Base-by-base conservation (phyloP, 805 yeast genomes). In the Phaffomyces antillensis region DNA sequence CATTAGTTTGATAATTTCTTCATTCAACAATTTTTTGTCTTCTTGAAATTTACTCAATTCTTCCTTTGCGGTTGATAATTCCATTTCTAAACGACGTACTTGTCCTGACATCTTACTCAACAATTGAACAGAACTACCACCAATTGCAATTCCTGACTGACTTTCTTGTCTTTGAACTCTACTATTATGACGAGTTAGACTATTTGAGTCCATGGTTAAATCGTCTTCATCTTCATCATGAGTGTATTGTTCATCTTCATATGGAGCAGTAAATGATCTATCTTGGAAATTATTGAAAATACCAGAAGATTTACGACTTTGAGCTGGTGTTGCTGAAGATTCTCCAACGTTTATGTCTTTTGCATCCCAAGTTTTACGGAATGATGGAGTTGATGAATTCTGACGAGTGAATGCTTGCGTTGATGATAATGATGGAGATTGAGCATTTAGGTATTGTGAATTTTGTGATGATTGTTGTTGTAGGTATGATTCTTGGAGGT, bases 21-120 rank as follows among this genome's bases (percentile, higher is more conserved):
- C 75, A 47, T 86, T 82, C 0, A 86, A 80, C 2, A 71, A 73
- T 37, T 78, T 82, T 52, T 86, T 85, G 46, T 84, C 87, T 5
- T 54, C 58, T 3, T 64, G 60, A 18, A 85, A 61, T 45, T 70
- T 70, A 25, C 66, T 69, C 39, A 83, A 72, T 42, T 85, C 89
- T 38, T 83, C 89, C 50, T 71, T 75, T 42, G 81, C 64, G 0
- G 85, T 73, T 37, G 77, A 63, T 15, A 89, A 62, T 58, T 93
- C 97, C 25, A 84, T 75, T 60, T 91, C 96, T 36, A 91, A 67
- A 45, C 90, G 73, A 47, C 96, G 74, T 17, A 91, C 79, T 41
- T 81, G 86, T 0, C 86, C 67, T 39, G 90, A 80, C 71, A 93
- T 72, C 55, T 83, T 86, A 49, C 83, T 79, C 40, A 86, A 75